Evolutionary conservation across 2,329 filamentous ascomycete genomes (phyloP), one percentile per base, ranked within the genome.

Genomic region (Calonectria pteridis): DNA sequence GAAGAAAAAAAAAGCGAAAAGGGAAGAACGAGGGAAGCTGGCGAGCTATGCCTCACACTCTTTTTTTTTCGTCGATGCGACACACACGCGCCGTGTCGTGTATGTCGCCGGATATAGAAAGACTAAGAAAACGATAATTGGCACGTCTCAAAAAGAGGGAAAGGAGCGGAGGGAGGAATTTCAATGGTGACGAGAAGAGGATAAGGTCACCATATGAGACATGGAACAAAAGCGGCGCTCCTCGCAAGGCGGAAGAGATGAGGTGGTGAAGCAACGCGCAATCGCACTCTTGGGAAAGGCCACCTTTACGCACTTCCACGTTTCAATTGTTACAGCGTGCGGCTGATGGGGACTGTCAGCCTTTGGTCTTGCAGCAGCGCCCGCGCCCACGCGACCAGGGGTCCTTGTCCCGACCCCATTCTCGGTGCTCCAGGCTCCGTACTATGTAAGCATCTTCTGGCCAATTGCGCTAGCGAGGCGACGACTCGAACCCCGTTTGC

Each of bases 281-380:
- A 65, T 64, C 29, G 70, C 49, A 29, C n/a, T 35, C 50, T 28
- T 28, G 51, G 53, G 73, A 73, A 55, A 75, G 74, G 74, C 74
- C 74, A 75, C 74, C 74, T 73, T 75, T 67, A 62, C 74, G 67
- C 72, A 58, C 69, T 62, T 75, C 64, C 71, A 72, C 67, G 67
- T 69, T 67, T 65, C 64, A 71, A 72, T 69, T 72, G 70, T 35
- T 37, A 59, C 69, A 20, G 33, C 23, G 53, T 59, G 71, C 71
- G 68, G 72, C 72, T 72, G 71, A 69, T 59, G 33, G 55, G 55
- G 55, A 29, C 55, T 62, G 55, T 62, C 55, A 62, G 55, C 55
- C 55, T 62, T 62, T 62, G 55, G 55, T 40, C 33, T 62, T 62
- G 55, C 55, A 62, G 55, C 55, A 62, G 55, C 55, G 55, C 55